Evolutionary conservation across 208 protist species (phyloP).

Genomic region (Leptomonas seymouri): DNA sequence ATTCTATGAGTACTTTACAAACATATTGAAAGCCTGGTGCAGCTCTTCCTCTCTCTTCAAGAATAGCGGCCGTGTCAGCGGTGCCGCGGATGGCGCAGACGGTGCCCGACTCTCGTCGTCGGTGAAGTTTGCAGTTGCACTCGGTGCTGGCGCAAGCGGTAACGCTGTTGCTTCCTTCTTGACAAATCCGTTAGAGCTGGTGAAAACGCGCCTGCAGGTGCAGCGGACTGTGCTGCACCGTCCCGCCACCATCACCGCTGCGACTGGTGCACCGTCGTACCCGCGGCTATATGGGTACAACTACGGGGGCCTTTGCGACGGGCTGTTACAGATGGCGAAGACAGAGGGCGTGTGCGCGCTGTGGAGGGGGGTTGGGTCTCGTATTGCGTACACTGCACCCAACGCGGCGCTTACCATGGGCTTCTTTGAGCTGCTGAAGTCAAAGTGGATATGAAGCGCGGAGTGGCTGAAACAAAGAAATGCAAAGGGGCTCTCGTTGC

Average conservation of each 20-base stretch:
- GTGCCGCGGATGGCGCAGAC: background rate
- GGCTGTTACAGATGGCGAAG: conserved; percentile 42
- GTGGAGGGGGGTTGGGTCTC: conserved; percentile 62
- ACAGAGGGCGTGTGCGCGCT: conserved; percentile 66
- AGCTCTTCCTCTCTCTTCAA: background rate
- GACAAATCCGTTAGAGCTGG: conserved; percentile 91
- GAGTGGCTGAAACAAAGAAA: no score
- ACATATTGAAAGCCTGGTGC: conserved; percentile 19
- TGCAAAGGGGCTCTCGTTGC: no score
- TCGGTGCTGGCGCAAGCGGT: conserved; percentile 57
- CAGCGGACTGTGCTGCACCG: conserved; percentile 62
- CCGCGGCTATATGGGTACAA: conserved; percentile 50
- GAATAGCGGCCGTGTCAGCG: background rate
- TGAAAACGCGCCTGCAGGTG: conserved; percentile 92
- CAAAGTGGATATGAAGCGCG: conserved; percentile 6
- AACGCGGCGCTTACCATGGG: conserved; percentile 89
- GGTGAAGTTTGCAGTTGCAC: conserved; percentile 36
- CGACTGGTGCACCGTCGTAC: background rate
- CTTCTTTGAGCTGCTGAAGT: conserved; percentile 61
- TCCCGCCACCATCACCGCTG: background rate
- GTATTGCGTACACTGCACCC: conserved; percentile 68
- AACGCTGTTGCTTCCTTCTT: conserved; percentile 64
- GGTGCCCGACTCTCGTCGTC: conserved; percentile 5
- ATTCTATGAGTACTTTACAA: conserved; percentile 71
- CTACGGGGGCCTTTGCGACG: conserved; percentile 64